Conservation (phyloP, 495 filamentous ascomycete genomes). For the Talaromyces liani region DNA sequence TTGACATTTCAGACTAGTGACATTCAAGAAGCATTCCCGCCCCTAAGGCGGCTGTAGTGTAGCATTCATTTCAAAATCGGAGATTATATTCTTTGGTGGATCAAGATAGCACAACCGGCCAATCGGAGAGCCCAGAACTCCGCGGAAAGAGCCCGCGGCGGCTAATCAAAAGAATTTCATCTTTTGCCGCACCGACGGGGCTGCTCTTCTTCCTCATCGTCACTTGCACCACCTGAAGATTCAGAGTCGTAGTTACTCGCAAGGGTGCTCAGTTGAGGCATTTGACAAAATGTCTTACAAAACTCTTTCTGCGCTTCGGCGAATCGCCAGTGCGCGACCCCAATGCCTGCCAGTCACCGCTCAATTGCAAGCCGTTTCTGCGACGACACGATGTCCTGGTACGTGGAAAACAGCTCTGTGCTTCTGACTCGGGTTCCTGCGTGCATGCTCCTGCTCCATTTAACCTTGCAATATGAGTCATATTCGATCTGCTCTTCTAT, state of each 20-base stretch:
- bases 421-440: background rate
- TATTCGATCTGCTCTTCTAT: background rate
- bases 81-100: background rate
- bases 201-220: background rate
- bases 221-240: background rate
- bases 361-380: background rate
- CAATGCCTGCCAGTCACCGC: background rate
- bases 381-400: background rate
- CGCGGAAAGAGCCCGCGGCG: constrained; percentile 1
- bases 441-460: background rate
- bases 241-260: background rate
- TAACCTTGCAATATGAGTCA: background rate
- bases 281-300: background rate
- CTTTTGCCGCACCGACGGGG: background rate
- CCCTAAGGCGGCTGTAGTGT: background rate
- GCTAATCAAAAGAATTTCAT: background rate
- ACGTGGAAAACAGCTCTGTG: background rate
- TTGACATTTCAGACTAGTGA: background rate
- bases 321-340: background rate
- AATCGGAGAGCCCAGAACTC: constrained; percentile 3
- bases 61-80: background rate
- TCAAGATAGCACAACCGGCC: background rate
- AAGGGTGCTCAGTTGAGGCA: background rate
- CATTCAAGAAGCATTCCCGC: background rate
- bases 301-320: background rate